phyloP scores from a whole-genome alignment of 768 basidiomycete genomes.

The Amanita pallidorosea region DNA sequence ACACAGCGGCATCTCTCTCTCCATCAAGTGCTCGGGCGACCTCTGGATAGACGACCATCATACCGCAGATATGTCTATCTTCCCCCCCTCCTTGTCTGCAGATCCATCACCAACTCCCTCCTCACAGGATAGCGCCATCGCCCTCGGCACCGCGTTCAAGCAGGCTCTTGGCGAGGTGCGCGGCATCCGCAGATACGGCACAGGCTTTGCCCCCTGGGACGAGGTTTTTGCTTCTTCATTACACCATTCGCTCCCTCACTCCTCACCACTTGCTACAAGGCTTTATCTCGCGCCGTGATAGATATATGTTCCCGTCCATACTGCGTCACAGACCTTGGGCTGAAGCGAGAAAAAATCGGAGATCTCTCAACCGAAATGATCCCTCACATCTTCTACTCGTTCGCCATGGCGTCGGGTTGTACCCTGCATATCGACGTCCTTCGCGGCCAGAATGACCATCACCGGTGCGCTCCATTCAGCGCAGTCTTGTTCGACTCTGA shows the following conservation, averaged over 20 bases:
- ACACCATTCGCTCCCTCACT: conserved; percentile 1
- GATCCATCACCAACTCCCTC: conserved; percentile 8
- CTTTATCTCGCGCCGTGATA: conserved; percentile 90
- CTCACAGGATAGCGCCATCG: conserved; percentile 82
- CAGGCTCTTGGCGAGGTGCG: conserved; percentile 88
- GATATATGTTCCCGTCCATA: conserved; percentile 97
- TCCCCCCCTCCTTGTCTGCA: not conserved
- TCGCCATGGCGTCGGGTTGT: conserved; percentile 91
- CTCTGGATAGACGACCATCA: conserved; percentile 98
- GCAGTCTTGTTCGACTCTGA: not conserved
- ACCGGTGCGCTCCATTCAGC: conserved; percentile 48
- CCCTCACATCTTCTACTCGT: conserved; percentile 94
- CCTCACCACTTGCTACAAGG: conserved; percentile 33
- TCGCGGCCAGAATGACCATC: conserved; percentile 95
- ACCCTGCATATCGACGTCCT: conserved; percentile 94
- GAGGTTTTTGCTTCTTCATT: conserved; percentile 48
- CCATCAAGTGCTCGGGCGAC: conserved; percentile 88
- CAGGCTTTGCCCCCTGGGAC: conserved; percentile 93
- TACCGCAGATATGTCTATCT: conserved; percentile 77
- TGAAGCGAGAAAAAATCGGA: conserved; percentile 87
- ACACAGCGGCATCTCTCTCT: conserved; percentile 89
- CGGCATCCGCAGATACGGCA: conserved; percentile 92
- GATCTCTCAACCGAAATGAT: conserved; percentile 97
- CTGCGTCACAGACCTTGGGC: conserved; percentile 85
- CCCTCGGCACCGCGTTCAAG: conserved; percentile 86